Evolutionary conservation across 129 eudicot species (phyloP), one percentile per base, ranked within the genome.

Genomic region (Glebionis coronaria): DNA sequence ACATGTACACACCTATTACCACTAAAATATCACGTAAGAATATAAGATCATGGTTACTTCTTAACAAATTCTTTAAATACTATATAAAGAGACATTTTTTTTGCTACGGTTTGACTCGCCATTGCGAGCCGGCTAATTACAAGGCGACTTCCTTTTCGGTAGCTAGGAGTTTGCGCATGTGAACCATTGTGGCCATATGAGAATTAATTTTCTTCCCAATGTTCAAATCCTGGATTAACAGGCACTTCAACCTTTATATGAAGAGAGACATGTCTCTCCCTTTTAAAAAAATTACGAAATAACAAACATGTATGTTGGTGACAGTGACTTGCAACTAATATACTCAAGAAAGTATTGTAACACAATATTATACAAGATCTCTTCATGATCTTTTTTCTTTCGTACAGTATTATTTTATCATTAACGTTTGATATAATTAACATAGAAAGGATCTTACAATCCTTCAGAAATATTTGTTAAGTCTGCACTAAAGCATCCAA

Each of bases 381-480:
- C n/a, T 28, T 28, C 49, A 44, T 19, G 73, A 74, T 67, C 61
- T 66, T 42, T 31, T 67, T 52, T 67, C 50, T 51, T 67, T 15
- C 55, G 21, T 35, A 40, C n/a, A n/a, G n/a, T 44, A 56, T 13
- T 35, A 29, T 25, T 52, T 3, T 52, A 65, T 40, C 9, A 9
- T 14, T 25, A 65, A 55, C 11, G 72, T 23, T 45, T 68, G 68
- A 51, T 38, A 45, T 46, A 11, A 9, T n/a, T 57, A 67, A 50
- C 21, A 49, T 45, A 47, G 27, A 52, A 75, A 4, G 55, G 68
- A 60, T 71, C 73, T 40, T 19, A 15, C 12, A 56, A 55, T 57
- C 69, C 53, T 56, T 44, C 44, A 58, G 28, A 25, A 58, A 18
- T 58, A n/a, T 8, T 53, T 52, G 60, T 53, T 29, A 10, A 70